phyloP scores from a whole-genome alignment of 148 eudicot species.

The Beta vulgaris region DNA sequence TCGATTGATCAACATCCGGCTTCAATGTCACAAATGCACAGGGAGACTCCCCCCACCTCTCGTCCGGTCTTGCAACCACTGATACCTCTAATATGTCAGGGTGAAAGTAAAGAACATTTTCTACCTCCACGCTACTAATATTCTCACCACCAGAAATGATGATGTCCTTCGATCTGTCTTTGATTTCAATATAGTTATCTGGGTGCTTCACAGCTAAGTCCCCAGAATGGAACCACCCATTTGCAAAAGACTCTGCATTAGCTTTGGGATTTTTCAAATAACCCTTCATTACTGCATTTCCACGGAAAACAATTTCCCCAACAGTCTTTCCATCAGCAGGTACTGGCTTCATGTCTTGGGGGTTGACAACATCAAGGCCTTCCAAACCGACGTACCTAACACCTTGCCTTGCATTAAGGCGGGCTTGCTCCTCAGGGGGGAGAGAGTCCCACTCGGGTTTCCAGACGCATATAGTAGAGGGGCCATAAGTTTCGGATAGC shows the following conservation, averaged over 20 bases:
- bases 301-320: conserved; percentile 83
- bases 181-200: conserved; percentile 80
- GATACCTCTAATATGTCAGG: conserved; percentile 69
- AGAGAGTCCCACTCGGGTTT: conserved; percentile 92
- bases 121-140: conserved; percentile 88
- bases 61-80: conserved; percentile 78
- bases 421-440: conserved; percentile 66
- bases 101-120: conserved; percentile 62
- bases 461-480: conserved; percentile 87
- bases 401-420: conserved; percentile 78
- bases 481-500: conserved; percentile 88
- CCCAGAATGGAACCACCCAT: conserved; percentile 88
- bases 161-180: conserved; percentile 90
- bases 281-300: conserved; percentile 90
- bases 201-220: conserved; percentile 88
- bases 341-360: conserved; percentile 67
- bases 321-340: conserved; percentile 78
- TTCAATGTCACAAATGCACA: conserved; percentile 89
- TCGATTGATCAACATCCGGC: conserved; percentile 38
- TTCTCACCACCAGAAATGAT: conserved; percentile 96
- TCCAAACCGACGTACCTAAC: conserved; percentile 69
- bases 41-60: conserved; percentile 87
- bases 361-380: conserved; percentile 60
- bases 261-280: conserved; percentile 88
- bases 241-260: conserved; percentile 72